Evolutionary conservation across 805 yeast genomes (phyloP).

Genomic region (Nakazawaea laoshanensis): DNA sequence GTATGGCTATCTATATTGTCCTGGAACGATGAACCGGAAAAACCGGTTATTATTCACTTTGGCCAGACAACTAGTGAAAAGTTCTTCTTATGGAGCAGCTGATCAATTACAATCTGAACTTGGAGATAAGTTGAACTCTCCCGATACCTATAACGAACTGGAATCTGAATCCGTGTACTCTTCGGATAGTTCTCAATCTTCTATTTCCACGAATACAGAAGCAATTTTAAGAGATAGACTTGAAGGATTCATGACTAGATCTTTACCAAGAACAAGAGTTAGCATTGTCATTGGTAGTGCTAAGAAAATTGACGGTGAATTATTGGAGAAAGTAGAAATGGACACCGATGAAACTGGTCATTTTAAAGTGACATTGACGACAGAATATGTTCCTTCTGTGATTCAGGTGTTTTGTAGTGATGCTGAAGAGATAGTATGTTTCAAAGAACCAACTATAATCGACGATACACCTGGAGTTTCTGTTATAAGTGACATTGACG

Average conservation of each 20-base stretch:
- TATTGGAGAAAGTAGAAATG: constrained; percentile 22
- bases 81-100: constrained; percentile 17
- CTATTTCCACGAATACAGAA: constrained; percentile 22
- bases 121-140: constrained; percentile 21
- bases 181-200: constrained; percentile 14
- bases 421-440: constrained; percentile 38
- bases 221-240: constrained; percentile 54
- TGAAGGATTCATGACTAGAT: constrained; percentile 60
- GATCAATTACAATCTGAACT: constrained; percentile 29
- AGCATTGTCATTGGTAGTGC: constrained; percentile 49
- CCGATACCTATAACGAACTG: constrained; percentile 14
- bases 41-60: constrained; percentile 61
- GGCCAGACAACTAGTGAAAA: constrained; percentile 56
- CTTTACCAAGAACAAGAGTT: constrained; percentile 50
- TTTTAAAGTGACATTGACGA: constrained; percentile 43
- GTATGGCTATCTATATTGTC: constrained; percentile 63
- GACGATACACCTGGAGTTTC: constrained; percentile 33
- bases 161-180: constrained; percentile 10
- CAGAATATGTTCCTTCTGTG: constrained; percentile 53
- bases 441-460: constrained; percentile 36
- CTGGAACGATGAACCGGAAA: constrained; percentile 64
- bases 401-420: constrained; percentile 40
- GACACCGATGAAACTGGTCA: constrained; percentile 63
- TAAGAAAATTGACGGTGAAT: constrained; percentile 19
- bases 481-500: constrained; percentile 88